These are phyloP conservation scores for Lyophyllum shimeji DNA, from an alignment of 768 basidiomycete genomes.

Conservation along the genomic window DNA sequence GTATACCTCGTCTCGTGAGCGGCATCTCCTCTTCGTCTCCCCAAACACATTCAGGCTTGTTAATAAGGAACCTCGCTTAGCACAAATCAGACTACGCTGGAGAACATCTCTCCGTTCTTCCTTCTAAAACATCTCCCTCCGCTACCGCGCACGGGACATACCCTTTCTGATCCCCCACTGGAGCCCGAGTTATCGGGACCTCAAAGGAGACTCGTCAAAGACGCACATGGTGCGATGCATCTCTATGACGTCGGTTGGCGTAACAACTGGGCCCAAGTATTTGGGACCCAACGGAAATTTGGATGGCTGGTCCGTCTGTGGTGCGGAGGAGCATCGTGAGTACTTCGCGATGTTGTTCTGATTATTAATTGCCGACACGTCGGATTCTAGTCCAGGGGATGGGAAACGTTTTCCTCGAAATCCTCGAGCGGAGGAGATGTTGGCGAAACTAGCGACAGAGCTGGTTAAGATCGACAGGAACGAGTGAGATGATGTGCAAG, in stretches of 20 bases:
- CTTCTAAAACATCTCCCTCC: slow-evolving; percentile 71
- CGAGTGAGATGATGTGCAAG: slow-evolving; percentile 1
- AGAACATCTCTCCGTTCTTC: slow-evolving; percentile 72
- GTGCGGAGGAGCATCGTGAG: slow-evolving; percentile 68
- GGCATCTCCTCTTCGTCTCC: slow-evolving; percentile 12
- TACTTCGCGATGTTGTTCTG: slow-evolving; percentile 7
- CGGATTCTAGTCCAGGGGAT: slow-evolving; percentile 52
- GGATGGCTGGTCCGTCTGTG: slow-evolving; percentile 55
- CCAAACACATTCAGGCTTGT: background rate
- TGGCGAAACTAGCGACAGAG: slow-evolving; percentile 62
- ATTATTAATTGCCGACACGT: background rate
- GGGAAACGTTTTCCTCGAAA: slow-evolving; percentile 70
- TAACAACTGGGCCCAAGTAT: slow-evolving; percentile 66
- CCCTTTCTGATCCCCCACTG: slow-evolving; percentile 65
- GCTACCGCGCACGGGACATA: slow-evolving; percentile 48
- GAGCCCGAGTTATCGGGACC: slow-evolving; percentile 68
- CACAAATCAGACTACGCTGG: slow-evolving; percentile 85
- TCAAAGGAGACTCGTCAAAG: slow-evolving; percentile 65
- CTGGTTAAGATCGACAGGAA: slow-evolving; percentile 59
- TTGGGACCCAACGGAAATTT: slow-evolving; percentile 54
- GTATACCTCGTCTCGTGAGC: slow-evolving; percentile 71
- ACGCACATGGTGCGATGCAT: slow-evolving; percentile 58
- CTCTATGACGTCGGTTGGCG: slow-evolving; percentile 76
- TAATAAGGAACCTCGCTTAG: slow-evolving; percentile 32
- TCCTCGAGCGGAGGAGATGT: slow-evolving; percentile 62